phyloP scores from a whole-genome alignment of 345 rosid genomes.

The Lumnitzera racemosa region DNA sequence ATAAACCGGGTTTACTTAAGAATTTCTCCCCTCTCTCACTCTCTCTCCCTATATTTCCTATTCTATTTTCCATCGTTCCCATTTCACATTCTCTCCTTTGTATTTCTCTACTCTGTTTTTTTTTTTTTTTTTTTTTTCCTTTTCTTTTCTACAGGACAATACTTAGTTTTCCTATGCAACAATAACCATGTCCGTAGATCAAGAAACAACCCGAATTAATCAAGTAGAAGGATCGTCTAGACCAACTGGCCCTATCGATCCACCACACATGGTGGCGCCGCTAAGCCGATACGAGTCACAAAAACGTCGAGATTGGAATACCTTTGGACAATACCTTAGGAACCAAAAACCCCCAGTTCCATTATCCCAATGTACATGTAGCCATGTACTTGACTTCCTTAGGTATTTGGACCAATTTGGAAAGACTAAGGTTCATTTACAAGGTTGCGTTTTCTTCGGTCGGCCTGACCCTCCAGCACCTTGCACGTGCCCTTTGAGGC shows the following conservation, averaged over 20 bases:
- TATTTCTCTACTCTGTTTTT: not conserved
- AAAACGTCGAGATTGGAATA: slow-evolving; percentile 82
- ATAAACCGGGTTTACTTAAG: no score
- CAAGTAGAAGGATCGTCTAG: slow-evolving; percentile 39
- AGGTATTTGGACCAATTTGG: slow-evolving; percentile 79
- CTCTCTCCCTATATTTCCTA: slow-evolving; percentile 4
- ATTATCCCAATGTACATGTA: slow-evolving; percentile 44
- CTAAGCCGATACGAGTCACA: slow-evolving; percentile 82
- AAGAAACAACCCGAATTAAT: slow-evolving; percentile 13
- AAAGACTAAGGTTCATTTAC: slow-evolving; percentile 72
- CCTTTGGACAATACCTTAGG: slow-evolving; percentile 74
- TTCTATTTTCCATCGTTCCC: slow-evolving; percentile 11
- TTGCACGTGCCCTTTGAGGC: slow-evolving; percentile 69
- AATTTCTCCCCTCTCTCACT: slow-evolving; percentile 2
- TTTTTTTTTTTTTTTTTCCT: not conserved
- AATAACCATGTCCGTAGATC: slow-evolving; percentile 21
- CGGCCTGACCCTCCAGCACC: slow-evolving; percentile 85
- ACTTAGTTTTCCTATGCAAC: no score
- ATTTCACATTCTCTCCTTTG: slow-evolving; percentile 5
- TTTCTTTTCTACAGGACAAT: no score
- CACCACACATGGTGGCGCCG: slow-evolving; percentile 23
- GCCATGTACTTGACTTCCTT: slow-evolving; percentile 67
- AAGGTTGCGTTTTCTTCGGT: slow-evolving; percentile 70
- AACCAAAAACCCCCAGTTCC: slow-evolving; percentile 62
- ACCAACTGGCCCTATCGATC: slow-evolving; percentile 21